Percentiles rank a stretch among this genome's conserved stretches.
These are phyloP conservation scores for Penicillium canescens DNA, from an alignment of 495 filamentous ascomycete species.

Conservation along the genomic window DNA sequence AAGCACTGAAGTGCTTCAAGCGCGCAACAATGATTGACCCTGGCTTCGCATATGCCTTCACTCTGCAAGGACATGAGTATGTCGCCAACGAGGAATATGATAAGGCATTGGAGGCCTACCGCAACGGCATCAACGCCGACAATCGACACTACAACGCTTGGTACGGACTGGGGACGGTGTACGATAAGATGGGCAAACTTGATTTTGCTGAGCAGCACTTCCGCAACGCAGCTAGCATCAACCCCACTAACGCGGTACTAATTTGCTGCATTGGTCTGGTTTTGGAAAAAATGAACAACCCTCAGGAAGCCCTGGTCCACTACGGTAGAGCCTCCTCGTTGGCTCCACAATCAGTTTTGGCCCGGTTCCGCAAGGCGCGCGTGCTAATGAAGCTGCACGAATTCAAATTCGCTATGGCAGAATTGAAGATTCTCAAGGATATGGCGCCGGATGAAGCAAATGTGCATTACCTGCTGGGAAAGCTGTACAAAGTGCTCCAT, in stretches of 20 bases:
- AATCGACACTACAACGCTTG: slow-evolving; percentile 93
- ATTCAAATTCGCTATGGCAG: slow-evolving; percentile 66
- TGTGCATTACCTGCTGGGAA: slow-evolving; percentile 90
- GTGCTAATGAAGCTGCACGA: slow-evolving; percentile 78
- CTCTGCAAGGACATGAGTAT: slow-evolving; percentile 93
- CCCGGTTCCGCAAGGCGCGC: slow-evolving; percentile 89
- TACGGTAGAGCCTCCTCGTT: slow-evolving; percentile 79
- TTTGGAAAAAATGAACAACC: slow-evolving; percentile 81
- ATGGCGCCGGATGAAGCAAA: slow-evolving; percentile 92
- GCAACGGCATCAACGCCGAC: slow-evolving; percentile 79
- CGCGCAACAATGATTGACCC: slow-evolving; percentile 87
- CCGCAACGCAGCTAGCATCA: slow-evolving; percentile 78
- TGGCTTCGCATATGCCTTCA: slow-evolving; percentile 92
- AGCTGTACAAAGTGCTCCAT: slow-evolving; percentile 76
- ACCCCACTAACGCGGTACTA: slow-evolving; percentile 86
- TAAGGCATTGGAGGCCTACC: slow-evolving; percentile 83
- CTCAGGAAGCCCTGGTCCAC: slow-evolving; percentile 70
- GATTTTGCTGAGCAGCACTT: slow-evolving; percentile 91
- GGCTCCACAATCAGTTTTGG: slow-evolving; percentile 76
- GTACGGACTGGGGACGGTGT: slow-evolving; percentile 91
- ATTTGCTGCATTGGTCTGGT: slow-evolving; percentile 89
- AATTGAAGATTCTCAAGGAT: slow-evolving; percentile 82
- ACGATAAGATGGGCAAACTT: slow-evolving; percentile 91
- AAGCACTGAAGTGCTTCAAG: slow-evolving; percentile 93
- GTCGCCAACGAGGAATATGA: slow-evolving; percentile 97